Evolutionary conservation across 2,329 filamentous ascomycete genomes (phyloP).

Genomic region (Fusarium sambucinum): DNA sequence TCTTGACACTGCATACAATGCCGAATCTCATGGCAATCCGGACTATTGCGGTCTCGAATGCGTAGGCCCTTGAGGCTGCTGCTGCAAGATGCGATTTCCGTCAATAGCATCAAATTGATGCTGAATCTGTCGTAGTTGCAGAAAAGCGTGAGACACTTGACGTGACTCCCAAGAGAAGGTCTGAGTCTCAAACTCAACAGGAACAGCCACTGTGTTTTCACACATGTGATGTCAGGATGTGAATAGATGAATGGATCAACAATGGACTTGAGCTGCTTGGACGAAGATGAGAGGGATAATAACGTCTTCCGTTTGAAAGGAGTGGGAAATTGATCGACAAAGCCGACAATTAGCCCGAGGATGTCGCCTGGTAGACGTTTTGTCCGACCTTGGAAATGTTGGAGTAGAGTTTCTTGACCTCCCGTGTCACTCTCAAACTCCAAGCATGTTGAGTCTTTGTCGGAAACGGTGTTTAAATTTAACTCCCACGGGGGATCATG

Average conservation of each 20-base stretch:
- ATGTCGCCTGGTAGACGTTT: not conserved
- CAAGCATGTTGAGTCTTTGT: too few relatives aligned
- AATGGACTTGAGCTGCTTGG: not conserved
- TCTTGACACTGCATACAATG: too few relatives aligned
- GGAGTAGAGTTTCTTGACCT: not conserved
- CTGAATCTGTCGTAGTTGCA: not conserved
- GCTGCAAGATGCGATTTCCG: not conserved
- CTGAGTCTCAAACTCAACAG: not conserved
- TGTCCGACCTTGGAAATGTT: rapidly evolving
- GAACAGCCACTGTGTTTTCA: not conserved
- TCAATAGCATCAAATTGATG: not conserved
- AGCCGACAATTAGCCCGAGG: not conserved
- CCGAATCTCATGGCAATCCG: too few relatives aligned
- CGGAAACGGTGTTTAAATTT: too few relatives aligned
- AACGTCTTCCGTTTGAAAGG: not conserved
- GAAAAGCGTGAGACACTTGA: not conserved
- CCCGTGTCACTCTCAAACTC: too few relatives aligned
- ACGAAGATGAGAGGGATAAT: not conserved
- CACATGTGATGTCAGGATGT: not conserved
- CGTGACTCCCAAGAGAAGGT: not conserved
- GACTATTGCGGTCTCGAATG: too few relatives aligned
- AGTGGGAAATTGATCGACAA: not conserved
- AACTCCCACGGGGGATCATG: too few relatives aligned
- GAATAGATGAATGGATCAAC: not conserved
- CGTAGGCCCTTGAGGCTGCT: not conserved